phyloP scores from a whole-genome alignment of 2,329 filamentous ascomycete species.

The Hypoxylon sp. region DNA sequence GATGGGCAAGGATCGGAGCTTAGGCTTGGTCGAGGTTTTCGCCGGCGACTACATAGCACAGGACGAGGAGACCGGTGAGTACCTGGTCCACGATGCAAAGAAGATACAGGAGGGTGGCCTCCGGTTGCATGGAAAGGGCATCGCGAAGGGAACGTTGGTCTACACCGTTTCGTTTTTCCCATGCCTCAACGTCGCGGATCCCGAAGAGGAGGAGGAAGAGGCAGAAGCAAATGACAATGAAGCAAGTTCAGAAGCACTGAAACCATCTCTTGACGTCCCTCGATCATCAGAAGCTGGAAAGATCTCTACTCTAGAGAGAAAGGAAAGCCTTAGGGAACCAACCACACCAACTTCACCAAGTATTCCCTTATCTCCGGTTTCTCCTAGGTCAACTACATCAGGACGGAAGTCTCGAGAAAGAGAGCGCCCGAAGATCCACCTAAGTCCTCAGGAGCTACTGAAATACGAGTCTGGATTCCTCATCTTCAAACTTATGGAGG shows the following conservation, averaged over 20 bases:
- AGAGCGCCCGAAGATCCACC: constrained; percentile 78
- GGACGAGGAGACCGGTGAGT: constrained; percentile 84
- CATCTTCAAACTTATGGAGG: constrained; percentile 94
- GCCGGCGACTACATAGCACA: constrained; percentile 84
- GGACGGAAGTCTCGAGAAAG: constrained; percentile 65
- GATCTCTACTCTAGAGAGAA: constrained; percentile 56
- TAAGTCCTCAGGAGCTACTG: constrained; percentile 83
- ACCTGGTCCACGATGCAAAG: constrained; percentile 82
- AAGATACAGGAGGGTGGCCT: constrained; percentile 74
- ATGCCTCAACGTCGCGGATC: constrained; percentile 86
- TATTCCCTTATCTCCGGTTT: constrained; percentile 58
- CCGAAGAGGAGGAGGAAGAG: constrained; percentile 80
- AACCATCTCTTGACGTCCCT: constrained; percentile 52
- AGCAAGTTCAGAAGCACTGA: constrained; percentile 44
- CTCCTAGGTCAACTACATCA: constrained; percentile 49
- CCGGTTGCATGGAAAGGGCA: constrained; percentile 77
- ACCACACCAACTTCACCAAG: constrained; percentile 54
- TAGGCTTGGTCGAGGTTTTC: constrained; percentile 83
- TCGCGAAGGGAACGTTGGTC: constrained; percentile 81
- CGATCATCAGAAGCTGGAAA: constrained; percentile 59
- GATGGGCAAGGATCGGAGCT: constrained; percentile 87
- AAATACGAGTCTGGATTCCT: constrained; percentile 92
- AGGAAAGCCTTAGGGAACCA: constrained; percentile 46
- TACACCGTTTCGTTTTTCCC: constrained; percentile 94
- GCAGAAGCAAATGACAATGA: constrained; percentile 58